Evolutionary conservation across 306 rosid species (phyloP), one percentile per base, ranked within the genome.

Genomic region (Inga laurina): DNA sequence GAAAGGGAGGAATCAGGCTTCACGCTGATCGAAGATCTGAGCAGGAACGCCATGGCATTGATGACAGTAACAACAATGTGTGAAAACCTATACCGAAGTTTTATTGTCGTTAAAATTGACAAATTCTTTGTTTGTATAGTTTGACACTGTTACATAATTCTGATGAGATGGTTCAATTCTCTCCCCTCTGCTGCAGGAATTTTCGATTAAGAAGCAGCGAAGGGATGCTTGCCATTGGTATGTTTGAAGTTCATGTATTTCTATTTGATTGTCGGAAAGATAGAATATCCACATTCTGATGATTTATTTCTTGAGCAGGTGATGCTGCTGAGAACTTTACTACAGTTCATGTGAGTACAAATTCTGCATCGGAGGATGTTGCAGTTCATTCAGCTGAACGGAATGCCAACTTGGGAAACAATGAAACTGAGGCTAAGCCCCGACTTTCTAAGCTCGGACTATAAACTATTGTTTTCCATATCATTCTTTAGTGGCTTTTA

Each of bases 251-350:
- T 44, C 18, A 41, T 5, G 14, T 8, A 72, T 43, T 70, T 21
- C 7, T 72, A 5, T 22, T 72, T 43, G 35, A 44, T 71, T 72
- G 3, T 43, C 13, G 43, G 45, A 21, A 43, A 41, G 34, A 72
- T 41, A 22, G 16, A 15, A 83, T 72, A 34, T 70, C 75, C 51
- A 70, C 46, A 45, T 44, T 34, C 56, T 79, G 65, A 85, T 75
- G 70, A 71, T 44, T 56, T 81, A 32, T 54, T 18, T 78, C 62
- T 85, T 82, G 73, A 86, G 45, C 79, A 85, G 86, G 72, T 32
- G 45, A 67, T 61, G 81, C 11, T 74, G 81, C 81, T 67, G 51
- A 76, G 75, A 76, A 61, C 45, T 18, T 27, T 24, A 77, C 69
- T 48, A 75, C n/a, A 30, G 35, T 30, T 78, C 72, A 65, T 72